Percentiles rank a stretch among this genome's conserved stretches.
Conservation (phyloP, 139 green algal species). For the Chlorella sorokiniana region DNA sequence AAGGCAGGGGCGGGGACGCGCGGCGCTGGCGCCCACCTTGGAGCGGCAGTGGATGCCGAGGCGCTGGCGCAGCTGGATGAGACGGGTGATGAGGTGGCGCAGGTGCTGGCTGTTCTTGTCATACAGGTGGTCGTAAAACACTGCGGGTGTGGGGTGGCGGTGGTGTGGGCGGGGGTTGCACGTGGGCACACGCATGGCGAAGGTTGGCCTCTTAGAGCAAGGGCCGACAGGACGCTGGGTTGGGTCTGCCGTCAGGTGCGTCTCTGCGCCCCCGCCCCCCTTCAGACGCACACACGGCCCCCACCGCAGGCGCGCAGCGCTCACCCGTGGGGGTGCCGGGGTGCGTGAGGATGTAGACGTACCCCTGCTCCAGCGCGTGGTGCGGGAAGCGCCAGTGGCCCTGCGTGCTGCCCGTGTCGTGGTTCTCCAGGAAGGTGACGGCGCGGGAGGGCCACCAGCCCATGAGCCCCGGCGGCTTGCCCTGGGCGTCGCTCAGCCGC, state of each 20-base stretch:
- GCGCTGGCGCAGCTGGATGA: constrained; percentile 48
- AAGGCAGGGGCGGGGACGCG: too few relatives aligned
- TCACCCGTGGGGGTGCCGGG: constrained; percentile 65
- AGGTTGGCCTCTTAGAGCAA: not conserved
- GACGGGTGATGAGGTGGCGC: constrained; percentile 48
- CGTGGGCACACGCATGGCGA: not conserved
- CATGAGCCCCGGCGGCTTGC: constrained; percentile 78
- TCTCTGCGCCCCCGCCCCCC: too few relatives aligned
- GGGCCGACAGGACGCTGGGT: too few relatives aligned
- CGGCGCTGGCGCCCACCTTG: not conserved
- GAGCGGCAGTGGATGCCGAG: constrained; percentile 73
- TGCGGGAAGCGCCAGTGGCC: constrained; percentile 82
- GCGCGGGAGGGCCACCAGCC: constrained; percentile 91
- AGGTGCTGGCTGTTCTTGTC: constrained; percentile 57
- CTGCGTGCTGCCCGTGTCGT: constrained; percentile 81
- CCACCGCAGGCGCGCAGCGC: not conserved
- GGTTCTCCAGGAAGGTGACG: constrained; percentile 98
- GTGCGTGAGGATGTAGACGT: constrained; percentile 96
- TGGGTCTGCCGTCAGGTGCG: too few relatives aligned
- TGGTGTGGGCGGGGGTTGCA: not conserved
- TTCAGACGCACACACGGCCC: too few relatives aligned
- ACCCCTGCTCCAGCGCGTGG: constrained; percentile 70
- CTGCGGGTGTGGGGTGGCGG: constrained; percentile 25
- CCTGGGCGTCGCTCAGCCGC: constrained; percentile 83
- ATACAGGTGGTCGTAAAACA: constrained; percentile 86